These are phyloP conservation scores for Adansonia digitata DNA, from an alignment of 345 rosid species.

Conservation along the genomic window DNA sequence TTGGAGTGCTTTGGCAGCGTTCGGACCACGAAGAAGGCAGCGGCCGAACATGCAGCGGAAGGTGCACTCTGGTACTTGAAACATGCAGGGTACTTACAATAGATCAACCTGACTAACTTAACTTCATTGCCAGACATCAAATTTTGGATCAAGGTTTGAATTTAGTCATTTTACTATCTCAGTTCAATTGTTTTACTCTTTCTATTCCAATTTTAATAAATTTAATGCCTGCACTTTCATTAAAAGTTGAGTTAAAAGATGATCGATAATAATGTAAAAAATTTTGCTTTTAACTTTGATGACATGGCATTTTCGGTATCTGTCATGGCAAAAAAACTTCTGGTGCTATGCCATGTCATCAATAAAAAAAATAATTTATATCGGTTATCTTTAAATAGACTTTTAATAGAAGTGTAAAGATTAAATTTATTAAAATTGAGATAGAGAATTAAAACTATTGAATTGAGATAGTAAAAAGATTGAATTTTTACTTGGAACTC, in stretches of 20 bases:
- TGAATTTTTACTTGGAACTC: neutral
- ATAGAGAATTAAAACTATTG: neutral
- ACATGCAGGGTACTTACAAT: slow-evolving; percentile 36
- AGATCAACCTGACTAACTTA: neutral
- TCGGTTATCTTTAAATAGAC: too few species aligned
- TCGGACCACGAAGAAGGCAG: slow-evolving; percentile 58
- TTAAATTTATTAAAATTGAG: neutral
- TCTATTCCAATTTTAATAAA: neutral
- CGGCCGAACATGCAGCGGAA: slow-evolving; percentile 81
- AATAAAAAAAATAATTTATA: too few species aligned
- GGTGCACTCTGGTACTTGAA: slow-evolving; percentile 71
- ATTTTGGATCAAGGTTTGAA: neutral
- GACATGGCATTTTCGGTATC: neutral
- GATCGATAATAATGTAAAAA: neutral
- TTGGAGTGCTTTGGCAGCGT: slow-evolving; percentile 56
- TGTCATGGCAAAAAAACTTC: neutral
- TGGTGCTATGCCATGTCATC: too few species aligned
- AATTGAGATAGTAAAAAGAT: too few species aligned
- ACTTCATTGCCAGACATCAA: neutral
- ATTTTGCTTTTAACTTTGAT: neutral
- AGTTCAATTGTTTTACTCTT: neutral
- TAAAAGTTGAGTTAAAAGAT: neutral
- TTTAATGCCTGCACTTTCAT: neutral
- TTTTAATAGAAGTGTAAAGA: neutral
- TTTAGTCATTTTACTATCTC: neutral